A percentile compares a stretch with the other conserved stretches of the same genome.
Evolutionary conservation across 2,329 filamentous ascomycete genomes (phyloP).

Genomic region (Diaporthe vaccinii): DNA sequence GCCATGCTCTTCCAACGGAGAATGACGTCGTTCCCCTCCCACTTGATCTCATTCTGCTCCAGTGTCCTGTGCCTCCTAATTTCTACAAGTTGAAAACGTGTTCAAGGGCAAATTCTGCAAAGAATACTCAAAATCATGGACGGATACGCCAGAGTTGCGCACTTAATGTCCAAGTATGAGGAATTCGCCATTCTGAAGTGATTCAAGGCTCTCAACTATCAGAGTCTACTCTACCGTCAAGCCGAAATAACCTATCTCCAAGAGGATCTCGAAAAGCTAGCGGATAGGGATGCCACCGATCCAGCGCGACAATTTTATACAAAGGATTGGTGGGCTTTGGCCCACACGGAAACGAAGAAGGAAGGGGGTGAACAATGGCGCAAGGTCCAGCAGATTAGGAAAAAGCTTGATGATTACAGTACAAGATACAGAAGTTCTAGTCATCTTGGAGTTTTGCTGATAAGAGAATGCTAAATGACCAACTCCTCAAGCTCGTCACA

Average conservation of each 20-base stretch:
- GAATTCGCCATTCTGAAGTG: slow-evolving; percentile 47
- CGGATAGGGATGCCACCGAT: slow-evolving; percentile 29
- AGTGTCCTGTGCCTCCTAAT: no score
- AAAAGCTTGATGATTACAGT: slow-evolving; percentile 46
- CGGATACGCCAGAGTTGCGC: slow-evolving; percentile 45
- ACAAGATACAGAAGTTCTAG: not conserved
- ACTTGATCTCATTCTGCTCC: not conserved
- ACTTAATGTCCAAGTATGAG: slow-evolving; percentile 46
- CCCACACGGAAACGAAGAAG: slow-evolving; percentile 8
- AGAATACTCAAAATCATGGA: slow-evolving; percentile 41
- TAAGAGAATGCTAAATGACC: slow-evolving; percentile 25
- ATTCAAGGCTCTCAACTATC: slow-evolving; percentile 46
- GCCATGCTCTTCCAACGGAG: not conserved
- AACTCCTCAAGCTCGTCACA: slow-evolving; percentile 26
- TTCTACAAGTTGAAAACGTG: no score
- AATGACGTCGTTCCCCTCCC: not conserved
- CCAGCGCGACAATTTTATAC: slow-evolving; percentile 24
- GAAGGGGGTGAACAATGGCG: slow-evolving; percentile 43
- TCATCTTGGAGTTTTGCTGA: not conserved
- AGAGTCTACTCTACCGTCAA: slow-evolving; percentile 49
- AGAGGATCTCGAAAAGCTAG: slow-evolving; percentile 41
- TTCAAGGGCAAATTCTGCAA: no score
- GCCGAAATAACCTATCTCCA: slow-evolving; percentile 48
- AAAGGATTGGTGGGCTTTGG: slow-evolving; percentile 44
- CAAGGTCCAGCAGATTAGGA: slow-evolving; percentile 40